Evolutionary conservation across 1,284 basidiomycete species (phyloP).

Genomic region (Uromyces viciae-fabae): DNA sequence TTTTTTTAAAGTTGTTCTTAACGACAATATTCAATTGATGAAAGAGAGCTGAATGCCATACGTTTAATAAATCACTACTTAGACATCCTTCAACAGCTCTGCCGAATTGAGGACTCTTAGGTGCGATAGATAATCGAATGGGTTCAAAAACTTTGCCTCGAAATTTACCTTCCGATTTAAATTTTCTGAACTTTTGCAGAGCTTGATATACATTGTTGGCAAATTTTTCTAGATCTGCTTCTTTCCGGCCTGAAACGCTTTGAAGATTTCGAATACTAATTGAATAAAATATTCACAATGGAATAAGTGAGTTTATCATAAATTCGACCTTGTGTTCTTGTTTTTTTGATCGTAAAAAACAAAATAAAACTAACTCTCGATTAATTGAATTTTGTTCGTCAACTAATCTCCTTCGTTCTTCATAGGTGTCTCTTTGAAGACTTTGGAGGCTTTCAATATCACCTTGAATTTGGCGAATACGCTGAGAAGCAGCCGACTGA

Average conservation of each 20-base stretch:
- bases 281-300: not conserved
- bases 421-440: slow-evolving; percentile 32
- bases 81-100: slow-evolving; percentile 31
- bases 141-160: slow-evolving; percentile 39
- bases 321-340: too few species aligned
- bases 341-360: not conserved
- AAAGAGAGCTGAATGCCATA: too few species aligned
- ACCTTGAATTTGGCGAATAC: slow-evolving; percentile 12
- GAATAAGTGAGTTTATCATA: too few species aligned
- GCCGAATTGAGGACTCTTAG: slow-evolving; percentile 19
- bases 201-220: slow-evolving; percentile 5
- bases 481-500: too few species aligned
- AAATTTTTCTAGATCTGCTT: not conserved
- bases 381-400: not conserved
- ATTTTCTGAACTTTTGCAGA: slow-evolving; percentile 13
- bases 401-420: not conserved
- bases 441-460: not conserved
- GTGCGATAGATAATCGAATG: slow-evolving; percentile 18
- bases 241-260: slow-evolving; percentile 35
- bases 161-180: slow-evolving; percentile 29
- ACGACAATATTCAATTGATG: not conserved
- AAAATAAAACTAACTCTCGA: slow-evolving; percentile 11
- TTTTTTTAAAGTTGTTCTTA: too few species aligned
- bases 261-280: slow-evolving; percentile 2
- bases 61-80: slow-evolving; percentile 24